A percentile compares a stretch with the other conserved stretches of the same genome.
These are phyloP conservation scores for Pythium vanterpoolii DNA, from an alignment of 352 stramenopile genomes.

Conservation along the genomic window DNA sequence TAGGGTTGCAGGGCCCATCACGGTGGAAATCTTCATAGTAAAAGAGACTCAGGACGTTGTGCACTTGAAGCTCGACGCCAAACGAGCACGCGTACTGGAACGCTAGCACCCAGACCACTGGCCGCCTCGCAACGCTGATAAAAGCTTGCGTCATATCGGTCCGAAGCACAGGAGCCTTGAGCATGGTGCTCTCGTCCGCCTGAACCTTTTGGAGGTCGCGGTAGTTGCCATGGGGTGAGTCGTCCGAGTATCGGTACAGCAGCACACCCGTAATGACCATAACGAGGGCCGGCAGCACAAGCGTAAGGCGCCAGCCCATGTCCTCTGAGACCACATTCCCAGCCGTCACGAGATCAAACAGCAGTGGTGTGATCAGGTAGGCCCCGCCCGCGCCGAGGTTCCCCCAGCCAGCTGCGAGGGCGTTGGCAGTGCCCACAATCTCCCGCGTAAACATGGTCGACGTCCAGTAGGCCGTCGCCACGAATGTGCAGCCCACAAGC, in stretches of 20 bases:
- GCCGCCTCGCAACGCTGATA: no score
- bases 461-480: constrained; percentile 93
- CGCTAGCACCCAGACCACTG: constrained; percentile 90
- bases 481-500: constrained; percentile 90
- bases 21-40: constrained; percentile 88
- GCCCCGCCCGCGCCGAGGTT: constrained; percentile 91
- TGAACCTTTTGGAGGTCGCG: constrained; percentile 49
- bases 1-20: constrained; percentile 36
- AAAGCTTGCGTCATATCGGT: no score
- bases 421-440: constrained; percentile 92
- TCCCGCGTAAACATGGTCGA: constrained; percentile 92
- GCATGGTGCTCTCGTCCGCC: constrained; percentile 14
- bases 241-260: constrained; percentile 83
- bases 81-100: constrained; percentile 93
- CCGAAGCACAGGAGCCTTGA: constrained; percentile 37
- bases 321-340: constrained; percentile 50
- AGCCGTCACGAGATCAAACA: constrained; percentile 89
- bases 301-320: constrained; percentile 87
- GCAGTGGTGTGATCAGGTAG: constrained; percentile 79
- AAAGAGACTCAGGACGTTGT: constrained; percentile 91
- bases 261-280: constrained; percentile 73
- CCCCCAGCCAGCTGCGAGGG: constrained; percentile 90
- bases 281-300: constrained; percentile 84
- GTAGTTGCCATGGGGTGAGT: constrained; percentile 92
- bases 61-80: constrained; percentile 92